Evolutionary conservation across 768 basidiomycete species (phyloP).

Genomic region (Gymnopilus dilepis): DNA sequence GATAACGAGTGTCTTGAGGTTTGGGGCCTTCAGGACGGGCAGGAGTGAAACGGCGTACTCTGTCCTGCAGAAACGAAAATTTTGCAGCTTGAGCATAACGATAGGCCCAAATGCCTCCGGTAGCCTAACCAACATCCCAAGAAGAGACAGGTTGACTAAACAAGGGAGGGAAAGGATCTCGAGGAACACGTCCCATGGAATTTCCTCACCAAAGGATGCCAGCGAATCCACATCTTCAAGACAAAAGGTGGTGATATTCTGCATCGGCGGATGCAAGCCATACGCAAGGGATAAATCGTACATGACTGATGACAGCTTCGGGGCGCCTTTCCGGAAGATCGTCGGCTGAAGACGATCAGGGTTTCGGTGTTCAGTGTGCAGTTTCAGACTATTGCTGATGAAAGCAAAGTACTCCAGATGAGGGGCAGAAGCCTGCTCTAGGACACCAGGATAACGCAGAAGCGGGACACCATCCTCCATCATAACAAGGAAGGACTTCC

Average conservation of each 20-base stretch:
- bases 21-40: conserved; percentile 18
- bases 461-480: too few relatives aligned
- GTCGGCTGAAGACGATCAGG: conserved; percentile 8
- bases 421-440: conserved; percentile 18
- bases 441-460: too few relatives aligned
- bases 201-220: too few relatives aligned
- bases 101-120: neutral
- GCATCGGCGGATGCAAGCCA: conserved; percentile 13
- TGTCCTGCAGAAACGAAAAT: conserved; percentile 19
- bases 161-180: conserved; percentile 18
- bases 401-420: conserved; percentile 23
- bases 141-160: conserved; percentile 22
- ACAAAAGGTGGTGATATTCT: conserved; percentile 24
- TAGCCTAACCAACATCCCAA: conserved; percentile 7
- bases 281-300: conserved; percentile 14
- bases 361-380: neutral
- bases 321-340: conserved; percentile 25
- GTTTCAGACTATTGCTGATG: neutral
- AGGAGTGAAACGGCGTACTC: conserved; percentile 11
- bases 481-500: conserved; percentile 22
- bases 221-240: conserved; percentile 13
- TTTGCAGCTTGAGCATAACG: conserved; percentile 21
- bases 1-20: conserved; percentile 24
- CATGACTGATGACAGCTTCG: conserved; percentile 19
- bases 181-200: conserved; percentile 3